Evolutionary conservation across 345 rosid genomes (phyloP), one percentile per base, ranked within the genome.

Genomic region (Moricandia arvensis): DNA sequence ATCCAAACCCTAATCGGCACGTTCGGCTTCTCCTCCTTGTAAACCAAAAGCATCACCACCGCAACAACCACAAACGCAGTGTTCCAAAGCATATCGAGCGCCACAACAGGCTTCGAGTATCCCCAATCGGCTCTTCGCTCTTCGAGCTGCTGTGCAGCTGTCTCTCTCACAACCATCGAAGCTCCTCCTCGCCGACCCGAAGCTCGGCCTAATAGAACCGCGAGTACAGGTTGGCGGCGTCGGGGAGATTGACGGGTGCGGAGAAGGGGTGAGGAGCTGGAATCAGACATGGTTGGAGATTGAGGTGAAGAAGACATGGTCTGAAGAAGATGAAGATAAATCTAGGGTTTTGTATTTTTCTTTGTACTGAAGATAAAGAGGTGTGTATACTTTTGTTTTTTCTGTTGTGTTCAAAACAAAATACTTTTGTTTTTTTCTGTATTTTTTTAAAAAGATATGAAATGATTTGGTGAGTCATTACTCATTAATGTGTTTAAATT

Each of bases 71-170:
- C 96, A 63, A 96, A 91, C 21, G 91, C 92, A 0, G 82, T 38
- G 78, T 95, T 96, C 98, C 99, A 96, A 16, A 88, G 75, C 84
- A 96, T 86, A 73, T 93, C 99, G n/a, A 93, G 75, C 15, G 90
- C 96, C 24, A 96, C 96, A 4, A 96, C 91, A 2, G 97, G 99
- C 84, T 86, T 88, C 4, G 98, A 89, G 83, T 91, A 93, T 0
- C 98, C 98, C 99, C 98, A 96, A 81, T 96, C 99, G 24, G 88
- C 89, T 54, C 99, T 82, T 33, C 99, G 83, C 70, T 89, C 94
- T 68, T 93, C 97, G 27, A 96, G 90, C 86, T 93, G 85, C 4
- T 91, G 94, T 1, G 96, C 99, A 3, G 99, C 99, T 11, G 99
- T 87, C 75, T 96, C 98, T 60, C 99, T 81, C 1, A 96, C 96